Conservation (phyloP, 2,329 filamentous ascomycete genomes). For the Verruconis gallopava region DNA sequence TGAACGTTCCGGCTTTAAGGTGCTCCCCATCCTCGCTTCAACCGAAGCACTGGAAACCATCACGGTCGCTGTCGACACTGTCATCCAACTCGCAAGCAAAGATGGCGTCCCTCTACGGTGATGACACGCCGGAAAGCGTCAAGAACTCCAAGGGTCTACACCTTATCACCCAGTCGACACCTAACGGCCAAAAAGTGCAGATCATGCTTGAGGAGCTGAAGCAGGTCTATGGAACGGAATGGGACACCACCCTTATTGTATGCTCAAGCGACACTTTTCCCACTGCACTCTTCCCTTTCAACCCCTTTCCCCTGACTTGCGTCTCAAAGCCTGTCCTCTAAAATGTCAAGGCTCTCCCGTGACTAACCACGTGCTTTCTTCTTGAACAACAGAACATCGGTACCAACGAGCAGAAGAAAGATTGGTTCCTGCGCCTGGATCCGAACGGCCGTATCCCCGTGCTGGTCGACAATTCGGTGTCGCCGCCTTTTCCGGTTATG, state of each 20-base stretch:
- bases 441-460: slow-evolving; percentile 56
- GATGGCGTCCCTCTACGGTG: slow-evolving; percentile 32
- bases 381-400: slow-evolving; percentile 22
- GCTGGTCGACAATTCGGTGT: slow-evolving; percentile 46
- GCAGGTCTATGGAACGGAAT: slow-evolving; percentile 45
- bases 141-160: slow-evolving; percentile 39
- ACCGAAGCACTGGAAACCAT: too few species aligned
- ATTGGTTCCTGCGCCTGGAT: slow-evolving; percentile 49
- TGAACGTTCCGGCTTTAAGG: too few species aligned
- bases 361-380: too few species aligned
- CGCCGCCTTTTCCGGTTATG: slow-evolving; percentile 32
- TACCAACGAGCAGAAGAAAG: slow-evolving; percentile 53
- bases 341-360: slow-evolving; percentile 58
- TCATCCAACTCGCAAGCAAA: too few species aligned
- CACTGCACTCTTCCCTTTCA: slow-evolving; percentile 38
- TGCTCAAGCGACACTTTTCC: slow-evolving; percentile 35
- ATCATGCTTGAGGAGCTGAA: slow-evolving; percentile 55
- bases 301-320: slow-evolving; percentile 41
- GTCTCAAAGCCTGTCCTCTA: slow-evolving; percentile 60
- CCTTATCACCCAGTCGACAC: slow-evolving; percentile 38
- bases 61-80: too few species aligned
- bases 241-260: slow-evolving; percentile 32
- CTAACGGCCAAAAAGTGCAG: slow-evolving; percentile 43
- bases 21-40: too few species aligned
- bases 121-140: slow-evolving; percentile 33